These are phyloP conservation scores for Rhododendron simsii DNA, from an alignment of 148 eudicot genomes.

Conservation along the genomic window DNA sequence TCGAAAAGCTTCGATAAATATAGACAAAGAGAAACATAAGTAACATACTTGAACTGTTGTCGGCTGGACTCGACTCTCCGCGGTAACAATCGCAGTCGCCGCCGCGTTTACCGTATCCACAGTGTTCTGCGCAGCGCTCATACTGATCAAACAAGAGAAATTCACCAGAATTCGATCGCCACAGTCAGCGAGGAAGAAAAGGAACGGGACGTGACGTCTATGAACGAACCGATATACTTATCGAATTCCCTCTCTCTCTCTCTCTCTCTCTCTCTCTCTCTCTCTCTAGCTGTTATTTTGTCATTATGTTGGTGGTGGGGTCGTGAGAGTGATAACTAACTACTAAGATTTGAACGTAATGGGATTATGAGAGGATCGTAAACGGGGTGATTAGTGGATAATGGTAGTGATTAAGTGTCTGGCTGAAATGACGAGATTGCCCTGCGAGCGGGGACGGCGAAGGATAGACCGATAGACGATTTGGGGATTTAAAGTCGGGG, in stretches of 20 bases:
- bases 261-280: slow-evolving; percentile 1
- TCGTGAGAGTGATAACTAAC: background rate
- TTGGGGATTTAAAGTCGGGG: background rate
- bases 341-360: slow-evolving; percentile 1
- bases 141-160: background rate
- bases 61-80: slow-evolving; percentile 72
- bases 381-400: background rate
- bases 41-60: slow-evolving; percentile 38
- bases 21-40: background rate
- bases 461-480: background rate
- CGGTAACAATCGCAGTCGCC: slow-evolving; percentile 68
- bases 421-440: background rate
- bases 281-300: slow-evolving; percentile 18
- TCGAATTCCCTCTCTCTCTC: background rate
- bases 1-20: background rate
- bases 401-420: background rate
- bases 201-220: background rate
- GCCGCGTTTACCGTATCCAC: slow-evolving; percentile 78
- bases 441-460: background rate
- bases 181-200: background rate
- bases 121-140: slow-evolving; percentile 34
- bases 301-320: slow-evolving; percentile 11
- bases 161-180: background rate
- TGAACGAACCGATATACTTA: slow-evolving; percentile 1
- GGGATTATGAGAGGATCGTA: background rate